phyloP scores from a whole-genome alignment of 2,329 filamentous ascomycete species.

The Aspergillus sp. region DNA sequence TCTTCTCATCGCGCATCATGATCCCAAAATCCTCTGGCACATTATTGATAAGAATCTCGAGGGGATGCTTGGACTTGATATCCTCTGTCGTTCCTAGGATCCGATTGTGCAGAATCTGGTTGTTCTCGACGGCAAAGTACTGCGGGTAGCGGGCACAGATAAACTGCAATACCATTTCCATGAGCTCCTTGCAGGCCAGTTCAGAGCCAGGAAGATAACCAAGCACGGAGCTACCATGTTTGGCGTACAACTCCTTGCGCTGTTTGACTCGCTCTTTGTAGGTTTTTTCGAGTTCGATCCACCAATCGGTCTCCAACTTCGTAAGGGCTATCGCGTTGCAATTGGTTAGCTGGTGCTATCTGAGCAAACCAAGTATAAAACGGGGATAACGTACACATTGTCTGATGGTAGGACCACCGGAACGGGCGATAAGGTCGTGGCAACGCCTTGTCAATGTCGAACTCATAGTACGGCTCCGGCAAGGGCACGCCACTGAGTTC shows the following conservation, averaged over 20 bases:
- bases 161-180: slow-evolving; percentile 84
- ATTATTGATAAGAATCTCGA: slow-evolving; percentile 72
- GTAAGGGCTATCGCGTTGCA: slow-evolving; percentile 60
- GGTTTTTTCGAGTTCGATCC: slow-evolving; percentile 80
- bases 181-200: slow-evolving; percentile 78
- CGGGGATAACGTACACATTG: slow-evolving; percentile 69
- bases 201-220: slow-evolving; percentile 72
- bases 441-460: slow-evolving; percentile 67
- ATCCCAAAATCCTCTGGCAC: slow-evolving; percentile 84
- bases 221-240: slow-evolving; percentile 66
- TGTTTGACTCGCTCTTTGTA: slow-evolving; percentile 69
- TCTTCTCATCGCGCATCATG: slow-evolving; percentile 68
- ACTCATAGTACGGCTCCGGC: slow-evolving; percentile 63
- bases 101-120: slow-evolving; percentile 64
- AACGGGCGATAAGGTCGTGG: slow-evolving; percentile 80
- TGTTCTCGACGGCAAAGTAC: slow-evolving; percentile 64
- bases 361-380: too few species aligned
- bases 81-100: slow-evolving; percentile 66
- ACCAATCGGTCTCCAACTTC: slow-evolving; percentile 80
- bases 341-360: neutral
- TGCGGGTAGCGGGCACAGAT: slow-evolving; percentile 75
- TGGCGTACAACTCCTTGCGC: slow-evolving; percentile 64
- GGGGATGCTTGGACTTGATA: slow-evolving; percentile 62
- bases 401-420: slow-evolving; percentile 83
- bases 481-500: slow-evolving; percentile 71